Base-by-base conservation (phyloP, 805 yeast genomes). In the Candida chilensis region DNA sequence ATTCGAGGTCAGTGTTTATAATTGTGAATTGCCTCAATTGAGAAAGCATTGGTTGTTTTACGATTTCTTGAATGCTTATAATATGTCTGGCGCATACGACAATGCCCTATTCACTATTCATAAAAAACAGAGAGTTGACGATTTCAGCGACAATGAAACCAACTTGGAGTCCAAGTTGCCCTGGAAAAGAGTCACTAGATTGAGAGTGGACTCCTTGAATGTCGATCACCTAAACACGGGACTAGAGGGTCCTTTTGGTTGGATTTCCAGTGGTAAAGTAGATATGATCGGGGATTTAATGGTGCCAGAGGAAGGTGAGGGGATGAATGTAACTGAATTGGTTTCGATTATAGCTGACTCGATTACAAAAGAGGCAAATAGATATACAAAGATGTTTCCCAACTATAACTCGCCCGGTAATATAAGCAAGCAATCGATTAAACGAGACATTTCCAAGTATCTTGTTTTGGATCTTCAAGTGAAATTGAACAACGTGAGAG, bases 11-110 rank as follows among this genome's bases (percentile, higher is more conserved):
- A 83, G 95, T 38, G 68, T 92, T n/a, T 88, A 81, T 55, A 80
- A 76, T 46, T 82, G 95, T 48, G 94, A 86, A 35, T 50, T 88
- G 26, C 80, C 88, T 2, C 64, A 70, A 31, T 61, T 92, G 34
- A 65, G 98, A 32, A 85, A 87, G 50, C 95, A 92, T 51, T 92
- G 98, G 97, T 60, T 92, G 17, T 81, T 85, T 46, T 81, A 81
- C 51, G 98, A 92, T 49, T 60, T 90, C 27, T 54, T 92, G 35
- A 84, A 81, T 48, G 94, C 96, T 9, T 79, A 76, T 40, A 75
- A 78, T 41, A 72, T 87, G 47, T 80, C 90, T 35, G 99, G 99
- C 0, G 72, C 94, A 4, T 92, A 85, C 52, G 98, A 92, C 53
- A 83, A 87, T 42, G 82, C 97, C 2, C 64, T 92, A 41, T 92